phyloP scores from a whole-genome alignment of 306 rosid genomes.

The Quercus parvula region DNA sequence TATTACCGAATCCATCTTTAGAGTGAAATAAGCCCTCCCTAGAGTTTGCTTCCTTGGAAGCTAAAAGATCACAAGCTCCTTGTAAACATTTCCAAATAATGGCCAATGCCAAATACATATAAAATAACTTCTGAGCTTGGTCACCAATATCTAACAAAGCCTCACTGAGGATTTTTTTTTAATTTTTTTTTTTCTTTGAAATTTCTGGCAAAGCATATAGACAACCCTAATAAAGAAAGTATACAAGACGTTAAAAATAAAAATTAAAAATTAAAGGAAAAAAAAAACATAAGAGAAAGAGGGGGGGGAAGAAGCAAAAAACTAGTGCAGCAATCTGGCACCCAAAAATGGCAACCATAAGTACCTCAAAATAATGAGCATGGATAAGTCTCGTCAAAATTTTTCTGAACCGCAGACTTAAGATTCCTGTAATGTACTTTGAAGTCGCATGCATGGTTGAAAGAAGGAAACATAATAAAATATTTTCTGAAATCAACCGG shows the following conservation, averaged over 20 bases:
- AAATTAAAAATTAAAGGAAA: not conserved
- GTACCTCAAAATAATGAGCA: conserved; percentile 94
- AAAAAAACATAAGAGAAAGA: not conserved
- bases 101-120: not conserved
- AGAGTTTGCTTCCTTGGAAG: not conserved
- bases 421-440: conserved; percentile 81
- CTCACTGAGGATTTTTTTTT: too few relatives aligned
- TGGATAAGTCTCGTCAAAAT: conserved; percentile 87
- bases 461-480: conserved; percentile 81
- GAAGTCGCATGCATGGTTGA: conserved; percentile 88
- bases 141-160: too few relatives aligned
- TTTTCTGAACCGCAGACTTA: conserved; percentile 93
- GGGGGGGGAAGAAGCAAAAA: not conserved
- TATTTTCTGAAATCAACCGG: conserved; percentile 82
- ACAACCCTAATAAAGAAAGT: not conserved
- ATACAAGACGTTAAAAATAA: not conserved
- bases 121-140: too few relatives aligned
- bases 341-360: conserved; percentile 9
- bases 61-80: not conserved
- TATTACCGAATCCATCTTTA: too few relatives aligned
- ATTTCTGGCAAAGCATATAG: too few relatives aligned
- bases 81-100: not conserved
- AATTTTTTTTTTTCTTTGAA: too few relatives aligned
- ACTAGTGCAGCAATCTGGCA: conserved; percentile 5
- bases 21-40: not conserved